Percentiles rank a stretch among this genome's conserved stretches.
phyloP scores from a whole-genome alignment of 257 asterid species.

The Gentiana straminea region DNA sequence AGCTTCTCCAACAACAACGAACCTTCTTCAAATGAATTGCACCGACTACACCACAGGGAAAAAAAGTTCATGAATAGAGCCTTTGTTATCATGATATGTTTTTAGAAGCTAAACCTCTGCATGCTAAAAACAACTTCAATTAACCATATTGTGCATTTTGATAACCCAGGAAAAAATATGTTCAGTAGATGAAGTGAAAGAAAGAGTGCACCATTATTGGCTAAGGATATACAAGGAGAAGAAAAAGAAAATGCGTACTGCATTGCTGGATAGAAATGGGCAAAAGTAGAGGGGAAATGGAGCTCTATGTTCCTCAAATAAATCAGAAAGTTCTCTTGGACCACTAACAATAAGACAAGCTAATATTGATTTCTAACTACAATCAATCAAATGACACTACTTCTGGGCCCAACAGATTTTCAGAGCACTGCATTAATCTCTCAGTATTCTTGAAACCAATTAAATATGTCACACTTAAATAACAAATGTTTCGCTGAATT shows the following conservation, averaged over 20 bases:
- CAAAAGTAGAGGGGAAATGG: neutral
- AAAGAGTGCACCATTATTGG: neutral
- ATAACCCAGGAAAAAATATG: neutral
- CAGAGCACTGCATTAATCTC: too few relatives aligned
- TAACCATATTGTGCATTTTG: neutral
- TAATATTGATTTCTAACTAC: too few relatives aligned
- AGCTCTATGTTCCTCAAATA: neutral
- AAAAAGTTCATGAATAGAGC: too few relatives aligned
- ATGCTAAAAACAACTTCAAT: neutral
- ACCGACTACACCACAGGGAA: slow-evolving; percentile 52
- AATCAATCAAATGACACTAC: too few relatives aligned
- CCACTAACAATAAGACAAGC: too few relatives aligned
- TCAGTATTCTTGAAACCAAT: too few relatives aligned
- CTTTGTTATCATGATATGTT: neutral
- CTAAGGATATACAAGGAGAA: neutral
- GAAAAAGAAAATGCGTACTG: neutral
- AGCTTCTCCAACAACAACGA: slow-evolving; percentile 80
- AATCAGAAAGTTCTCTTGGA: neutral
- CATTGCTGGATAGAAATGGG: neutral
- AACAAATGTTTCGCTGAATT: too few relatives aligned
- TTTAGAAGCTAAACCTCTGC: neutral
- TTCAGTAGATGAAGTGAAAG: too few relatives aligned
- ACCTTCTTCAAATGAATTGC: slow-evolving; percentile 85
- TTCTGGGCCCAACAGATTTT: too few relatives aligned
- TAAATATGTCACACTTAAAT: too few relatives aligned